Evolutionary conservation across 1,284 basidiomycete genomes (phyloP).

Genomic region (Apiotrichum gamsii): DNA sequence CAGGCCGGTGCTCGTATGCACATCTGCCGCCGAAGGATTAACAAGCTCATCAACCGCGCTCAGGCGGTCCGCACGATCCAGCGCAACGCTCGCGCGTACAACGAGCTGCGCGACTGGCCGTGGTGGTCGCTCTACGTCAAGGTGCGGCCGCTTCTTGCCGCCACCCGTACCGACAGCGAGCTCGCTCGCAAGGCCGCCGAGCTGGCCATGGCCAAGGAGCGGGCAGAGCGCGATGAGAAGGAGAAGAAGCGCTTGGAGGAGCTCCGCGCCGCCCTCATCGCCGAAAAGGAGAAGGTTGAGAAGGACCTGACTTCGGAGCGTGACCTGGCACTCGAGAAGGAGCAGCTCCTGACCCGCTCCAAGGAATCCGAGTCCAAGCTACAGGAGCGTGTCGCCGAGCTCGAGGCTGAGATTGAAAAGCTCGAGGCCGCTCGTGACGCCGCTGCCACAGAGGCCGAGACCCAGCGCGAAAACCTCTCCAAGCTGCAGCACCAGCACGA

Average conservation of each 20-base stretch:
- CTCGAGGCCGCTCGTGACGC: constrained; percentile 81
- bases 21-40: constrained; percentile 81
- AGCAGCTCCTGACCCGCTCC: constrained; percentile 72
- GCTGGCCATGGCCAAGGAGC: constrained; percentile 70
- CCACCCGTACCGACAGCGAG: constrained; percentile 89
- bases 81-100: constrained; percentile 86
- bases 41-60: constrained; percentile 90
- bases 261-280: constrained; percentile 69
- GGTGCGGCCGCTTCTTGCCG: constrained; percentile 85
- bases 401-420: constrained; percentile 76
- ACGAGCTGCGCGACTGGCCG: constrained; percentile 85
- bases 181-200: constrained; percentile 83
- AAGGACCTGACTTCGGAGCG: constrained; percentile 77
- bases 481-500: constrained; percentile 55
- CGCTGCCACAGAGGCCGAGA: constrained; percentile 46
- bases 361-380: constrained; percentile 78
- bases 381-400: constrained; percentile 71
- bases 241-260: constrained; percentile 72
- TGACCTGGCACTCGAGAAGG: constrained; percentile 73
- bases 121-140: constrained; percentile 99
- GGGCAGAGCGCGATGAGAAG: constrained; percentile 73
- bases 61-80: constrained; percentile 88
- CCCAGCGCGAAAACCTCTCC: constrained; percentile 23
- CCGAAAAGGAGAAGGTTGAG: constrained; percentile 75
- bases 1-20: constrained; percentile 82